Evolutionary conservation across 495 filamentous ascomycete species (phyloP), one percentile per base, ranked within the genome.

Genomic region (Hypoxylon lienhwacheense): DNA sequence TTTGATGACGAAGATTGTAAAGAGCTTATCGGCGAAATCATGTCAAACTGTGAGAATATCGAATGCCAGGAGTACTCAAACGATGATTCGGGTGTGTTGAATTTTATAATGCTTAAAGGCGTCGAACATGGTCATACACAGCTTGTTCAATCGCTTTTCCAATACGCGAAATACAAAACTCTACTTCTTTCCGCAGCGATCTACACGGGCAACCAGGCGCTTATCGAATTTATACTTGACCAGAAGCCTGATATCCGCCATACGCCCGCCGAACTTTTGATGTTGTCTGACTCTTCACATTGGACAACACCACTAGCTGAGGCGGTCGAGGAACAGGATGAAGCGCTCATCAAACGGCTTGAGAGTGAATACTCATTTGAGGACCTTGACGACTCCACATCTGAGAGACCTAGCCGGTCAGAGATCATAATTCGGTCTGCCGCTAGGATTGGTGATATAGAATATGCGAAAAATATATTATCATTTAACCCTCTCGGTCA

Each of bases 131-230:
- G 56, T 10, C 28, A 46, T 25, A 1, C 31, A 2, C 33, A 32
- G 25, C 33, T 60, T 25, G 45, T 60, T 29, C 44, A n/a, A 15
- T 11, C 14, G 5, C 19, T 60, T 33, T 41, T 46, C 2, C 14
- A 24, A 19, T 32, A 50, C 31, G 45, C 16, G 0, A 16, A 34
- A 3, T 35, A 24, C 3, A 21, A 7, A 17, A 24, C 10, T 24
- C 32, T 4, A 25, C 10, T 60, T 7, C 50, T 60, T 4, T 35
- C 39, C 14, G 56, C 44, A 1, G 56, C 56, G 5, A 60, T 60
- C 6, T 32, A 39, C 10, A 7, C 39, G 19, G 34, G 45, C 4
- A 60, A 47, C 11, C 3, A 24, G 16, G n/a, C 22, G 24, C 49
- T 60, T 22, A 28, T 45, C 10, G 43, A 60, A 0, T 54, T 60